Conservation (phyloP, 2,329 filamentous ascomycete species). For the Xylaria sp. region DNA sequence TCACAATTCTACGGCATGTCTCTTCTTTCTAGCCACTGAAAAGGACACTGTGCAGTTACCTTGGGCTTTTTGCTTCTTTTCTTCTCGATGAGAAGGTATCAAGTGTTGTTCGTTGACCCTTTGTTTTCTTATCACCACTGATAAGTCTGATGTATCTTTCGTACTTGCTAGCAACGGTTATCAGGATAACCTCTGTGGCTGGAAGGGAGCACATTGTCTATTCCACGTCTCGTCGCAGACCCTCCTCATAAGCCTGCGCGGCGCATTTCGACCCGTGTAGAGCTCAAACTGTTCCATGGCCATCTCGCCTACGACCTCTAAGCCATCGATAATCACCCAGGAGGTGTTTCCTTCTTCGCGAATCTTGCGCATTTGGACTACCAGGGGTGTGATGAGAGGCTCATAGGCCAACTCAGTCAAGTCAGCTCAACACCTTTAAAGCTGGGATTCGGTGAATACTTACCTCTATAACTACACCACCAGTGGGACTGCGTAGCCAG, state of each 20-base stretch:
- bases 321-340: conserved; percentile 78
- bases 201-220: conserved; percentile 52
- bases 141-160: not conserved
- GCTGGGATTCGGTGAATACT: conserved; percentile 28
- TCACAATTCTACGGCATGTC: not conserved
- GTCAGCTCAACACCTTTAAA: conserved; percentile 16
- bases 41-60: not conserved
- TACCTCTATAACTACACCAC: conserved; percentile 77
- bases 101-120: not conserved
- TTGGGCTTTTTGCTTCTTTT: not conserved
- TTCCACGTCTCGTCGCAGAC: conserved; percentile 62
- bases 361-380: conserved; percentile 70
- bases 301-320: conserved; percentile 79
- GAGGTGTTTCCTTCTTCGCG: conserved; percentile 63
- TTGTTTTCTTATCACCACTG: not conserved
- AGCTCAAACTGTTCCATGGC: conserved; percentile 81
- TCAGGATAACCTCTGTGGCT: conserved; percentile 45
- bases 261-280: conserved; percentile 78
- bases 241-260: conserved; percentile 73
- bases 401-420: conserved; percentile 71
- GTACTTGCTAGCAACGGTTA: not conserved
- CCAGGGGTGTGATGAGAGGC: conserved; percentile 74
- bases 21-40: not conserved
- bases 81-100: not conserved
- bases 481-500: conserved; percentile 77